Conservation (phyloP, 148 eudicot species). For the Cornus controversa region DNA sequence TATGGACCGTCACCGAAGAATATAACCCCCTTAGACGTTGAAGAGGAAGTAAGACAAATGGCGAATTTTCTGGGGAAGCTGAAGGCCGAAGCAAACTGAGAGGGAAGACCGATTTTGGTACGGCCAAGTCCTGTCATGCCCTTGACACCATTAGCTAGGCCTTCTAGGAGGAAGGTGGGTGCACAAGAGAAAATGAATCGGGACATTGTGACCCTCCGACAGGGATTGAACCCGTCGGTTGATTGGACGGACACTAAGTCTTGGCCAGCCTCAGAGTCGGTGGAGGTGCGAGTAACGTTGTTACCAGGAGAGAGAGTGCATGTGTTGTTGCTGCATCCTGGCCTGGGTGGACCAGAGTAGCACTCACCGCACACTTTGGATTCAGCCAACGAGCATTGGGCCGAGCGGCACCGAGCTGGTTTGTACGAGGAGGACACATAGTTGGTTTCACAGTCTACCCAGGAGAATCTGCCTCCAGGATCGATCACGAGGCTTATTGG, state of each 20-base stretch:
- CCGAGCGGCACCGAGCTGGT: constrained; percentile 59
- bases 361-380: constrained; percentile 23
- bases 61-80: constrained; percentile 60
- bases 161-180: constrained; percentile 39
- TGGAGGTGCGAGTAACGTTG: constrained; percentile 27
- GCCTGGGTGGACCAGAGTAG: constrained; percentile 14
- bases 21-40: constrained; percentile 24
- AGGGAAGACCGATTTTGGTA: constrained; percentile 39
- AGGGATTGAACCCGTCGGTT: constrained; percentile 55
- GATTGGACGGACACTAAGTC: constrained; percentile 31
- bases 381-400: constrained; percentile 55
- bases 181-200: constrained; percentile 26
- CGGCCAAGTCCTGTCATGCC: constrained; percentile 38
- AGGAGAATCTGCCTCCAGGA: constrained; percentile 54
- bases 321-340: constrained; percentile 69
- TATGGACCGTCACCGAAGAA: constrained; percentile 67
- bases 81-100: constrained; percentile 49
- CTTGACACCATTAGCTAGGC: constrained; percentile 33
- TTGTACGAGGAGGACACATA: constrained; percentile 57
- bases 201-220: constrained; percentile 15
- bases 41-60: constrained; percentile 38
- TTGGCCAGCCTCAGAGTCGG: constrained; percentile 29
- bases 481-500: constrained; percentile 38
- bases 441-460: constrained; percentile 54
- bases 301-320: constrained; percentile 51